Base-by-base conservation (phyloP, 352 stramenopile species). In the Phytopythium vexans region DNA sequence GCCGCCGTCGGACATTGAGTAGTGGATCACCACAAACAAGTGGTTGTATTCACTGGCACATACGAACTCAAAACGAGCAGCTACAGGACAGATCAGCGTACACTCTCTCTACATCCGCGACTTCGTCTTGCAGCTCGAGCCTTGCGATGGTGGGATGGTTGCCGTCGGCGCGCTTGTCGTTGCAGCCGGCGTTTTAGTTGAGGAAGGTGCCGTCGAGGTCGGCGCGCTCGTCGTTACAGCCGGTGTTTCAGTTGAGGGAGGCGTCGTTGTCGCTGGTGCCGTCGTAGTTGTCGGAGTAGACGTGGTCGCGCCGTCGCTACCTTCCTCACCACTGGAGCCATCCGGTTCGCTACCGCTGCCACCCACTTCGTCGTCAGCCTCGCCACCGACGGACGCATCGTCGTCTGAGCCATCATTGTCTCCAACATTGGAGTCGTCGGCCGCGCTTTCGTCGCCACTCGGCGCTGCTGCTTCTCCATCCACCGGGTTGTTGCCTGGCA, bases 401-500 rank as follows among this genome's bases (percentile, higher is more conserved):
- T 54, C 48, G 31, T 36, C 38, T 9, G n/a, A n/a, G n/a, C n/a
- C n/a, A n/a, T n/a, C n/a, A n/a, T n/a, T n/a, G n/a, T 11, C 36
- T 36, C 57, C 21, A 45, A 55, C 16, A 48, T 37, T 3, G 43
- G 49, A 15, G 21, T 44, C 40, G 31, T 11, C 0, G 35, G 12
- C n/a, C 31, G 31, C 41, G 27, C 33, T 31, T 35, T 41, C n/a
- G 34, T 33, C 53, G 4, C 37, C 38, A 8, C 37, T 41, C 10
- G 43, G 38, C 8, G 12, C 48, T 1, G 38, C 57, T 9, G 55
- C 40, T 1, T 61, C 58, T 9, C 39, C 49, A 12, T 62, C 50
- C 11, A 68, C 61, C 12, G 58, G 56, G 57, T 81, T 77, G 35
- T 72, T 64, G n/a, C 71, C 68, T 0, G 72, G 72, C 12, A 82